Evolutionary conservation across 2,329 filamentous ascomycete species (phyloP), one percentile per base, ranked within the genome.

Genomic region (Zymoseptoria pseudotritici): DNA sequence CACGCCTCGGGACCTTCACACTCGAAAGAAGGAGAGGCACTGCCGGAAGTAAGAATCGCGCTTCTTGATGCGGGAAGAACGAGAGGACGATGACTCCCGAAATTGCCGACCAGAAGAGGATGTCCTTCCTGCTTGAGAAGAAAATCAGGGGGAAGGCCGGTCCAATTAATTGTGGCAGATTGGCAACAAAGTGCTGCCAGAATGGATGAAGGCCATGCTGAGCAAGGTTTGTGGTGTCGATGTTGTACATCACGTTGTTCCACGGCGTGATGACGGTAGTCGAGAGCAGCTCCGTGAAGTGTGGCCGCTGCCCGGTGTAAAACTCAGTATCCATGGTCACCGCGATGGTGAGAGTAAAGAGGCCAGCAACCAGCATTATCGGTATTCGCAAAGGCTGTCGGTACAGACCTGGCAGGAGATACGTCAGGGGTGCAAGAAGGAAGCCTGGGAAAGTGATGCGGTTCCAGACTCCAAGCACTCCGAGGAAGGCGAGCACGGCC

Each of bases 381-480:
- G 61, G 64, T 3, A 71, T 60, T 2, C 71, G 66, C n/a, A 67
- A 59, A 10, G 70, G 70, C 89, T 87, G 93, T 74, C 86, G 86
- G 73, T 84, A 77, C 71, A 96, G 94, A 78, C 96, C 89, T 65
- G 91, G 91, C 73, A 97, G 79, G 71, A 99, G 80, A 71, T 86
- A 87, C 72, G 96, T 78, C 42, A 88, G 87, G 57, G 94, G 93
- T 72, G 97, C 85, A 60, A 96, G 74, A 63, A 99, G 77, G 73
- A 96, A 99, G 13, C 92, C 93, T 53, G 93, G 93, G 74, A 97
- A 97, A 9, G 94, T 99, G 70, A 97, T 97, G 66, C 94, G 86
- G 76, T 97, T 99, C 77, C 99, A 99, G 60, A 93, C 78, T 55
- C 94, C 94, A 70, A 94, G 89, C 13, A 96, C 87, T 56, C 84